phyloP scores from a whole-genome alignment of 805 yeast genomes.

The Starmerella etchellsii region DNA sequence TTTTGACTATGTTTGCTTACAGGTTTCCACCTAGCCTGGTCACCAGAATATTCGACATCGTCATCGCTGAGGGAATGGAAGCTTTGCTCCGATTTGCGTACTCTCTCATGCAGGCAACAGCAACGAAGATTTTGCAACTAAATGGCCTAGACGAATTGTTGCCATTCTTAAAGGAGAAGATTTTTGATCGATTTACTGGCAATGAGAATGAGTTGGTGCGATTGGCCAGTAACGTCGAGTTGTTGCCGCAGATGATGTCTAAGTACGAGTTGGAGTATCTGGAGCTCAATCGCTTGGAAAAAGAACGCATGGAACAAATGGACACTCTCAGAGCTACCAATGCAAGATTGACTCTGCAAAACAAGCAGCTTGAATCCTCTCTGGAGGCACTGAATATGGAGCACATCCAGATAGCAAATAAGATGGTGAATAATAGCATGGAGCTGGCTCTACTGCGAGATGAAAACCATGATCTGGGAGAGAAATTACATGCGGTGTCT shows the following conservation, averaged over 20 bases:
- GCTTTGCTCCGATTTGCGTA: slow-evolving; percentile 73
- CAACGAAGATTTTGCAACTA: slow-evolving; percentile 42
- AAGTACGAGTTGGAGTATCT: slow-evolving; percentile 63
- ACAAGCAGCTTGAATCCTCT: slow-evolving; percentile 57
- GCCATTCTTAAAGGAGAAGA: slow-evolving; percentile 61
- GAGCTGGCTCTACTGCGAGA: slow-evolving; percentile 61
- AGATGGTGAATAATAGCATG: slow-evolving; percentile 68
- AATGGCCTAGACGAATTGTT: slow-evolving; percentile 60
- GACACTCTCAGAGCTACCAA: slow-evolving; percentile 49
- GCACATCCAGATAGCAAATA: slow-evolving; percentile 77
- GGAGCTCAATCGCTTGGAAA: slow-evolving; percentile 57
- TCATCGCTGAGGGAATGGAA: slow-evolving; percentile 85
- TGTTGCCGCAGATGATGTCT: slow-evolving; percentile 59
- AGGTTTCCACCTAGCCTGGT: slow-evolving; percentile 86
- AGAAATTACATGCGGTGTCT: slow-evolving; percentile 5
- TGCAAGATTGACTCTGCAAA: slow-evolving; percentile 58
- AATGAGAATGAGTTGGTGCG: slow-evolving; percentile 59
- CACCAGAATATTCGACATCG: slow-evolving; percentile 71
- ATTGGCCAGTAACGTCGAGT: slow-evolving; percentile 62
- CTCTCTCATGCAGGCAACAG: slow-evolving; percentile 62
- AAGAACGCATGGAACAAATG: slow-evolving; percentile 49
- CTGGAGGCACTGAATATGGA: slow-evolving; percentile 62
- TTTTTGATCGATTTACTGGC: slow-evolving; percentile 56
- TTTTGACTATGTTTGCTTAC: slow-evolving; percentile 85
- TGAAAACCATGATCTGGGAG: slow-evolving; percentile 51